phyloP scores from a whole-genome alignment of 352 stramenopile genomes.

The Blastocystis hominis region DNA sequence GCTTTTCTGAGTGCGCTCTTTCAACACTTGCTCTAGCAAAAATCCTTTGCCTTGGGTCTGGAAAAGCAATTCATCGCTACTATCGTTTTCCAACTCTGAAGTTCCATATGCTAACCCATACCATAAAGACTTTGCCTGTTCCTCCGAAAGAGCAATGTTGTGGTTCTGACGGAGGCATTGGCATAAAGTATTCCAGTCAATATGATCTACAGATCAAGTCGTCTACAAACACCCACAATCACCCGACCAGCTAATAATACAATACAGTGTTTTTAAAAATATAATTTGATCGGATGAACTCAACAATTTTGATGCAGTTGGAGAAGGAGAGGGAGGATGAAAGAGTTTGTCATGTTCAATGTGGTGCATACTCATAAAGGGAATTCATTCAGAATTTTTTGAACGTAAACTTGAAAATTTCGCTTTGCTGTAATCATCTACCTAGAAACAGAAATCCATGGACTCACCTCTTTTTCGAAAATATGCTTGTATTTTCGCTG shows the following conservation, averaged over 20 bases:
- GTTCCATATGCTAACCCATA: not conserved
- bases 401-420: no score
- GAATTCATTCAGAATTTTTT: no score
- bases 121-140: constrained; percentile 24
- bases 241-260: not conserved
- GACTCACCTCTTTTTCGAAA: constrained; percentile 26
- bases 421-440: not conserved
- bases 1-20: not conserved
- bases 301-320: not conserved
- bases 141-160: constrained; percentile 8
- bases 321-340: not conserved
- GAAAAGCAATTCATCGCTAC: constrained; percentile 21
- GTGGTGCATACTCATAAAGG: not conserved
- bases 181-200: constrained; percentile 12
- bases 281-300: not conserved
- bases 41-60: constrained; percentile 29
- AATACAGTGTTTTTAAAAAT: not conserved
- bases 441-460: not conserved
- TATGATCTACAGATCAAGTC: not conserved
- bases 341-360: not conserved
- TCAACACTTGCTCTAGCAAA: not conserved
- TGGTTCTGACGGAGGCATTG: not conserved
- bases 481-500: constrained; percentile 52
- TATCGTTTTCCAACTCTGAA: not conserved
- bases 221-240: not conserved